phyloP scores from a whole-genome alignment of 352 stramenopile species.

The Phytophthora litchii region DNA sequence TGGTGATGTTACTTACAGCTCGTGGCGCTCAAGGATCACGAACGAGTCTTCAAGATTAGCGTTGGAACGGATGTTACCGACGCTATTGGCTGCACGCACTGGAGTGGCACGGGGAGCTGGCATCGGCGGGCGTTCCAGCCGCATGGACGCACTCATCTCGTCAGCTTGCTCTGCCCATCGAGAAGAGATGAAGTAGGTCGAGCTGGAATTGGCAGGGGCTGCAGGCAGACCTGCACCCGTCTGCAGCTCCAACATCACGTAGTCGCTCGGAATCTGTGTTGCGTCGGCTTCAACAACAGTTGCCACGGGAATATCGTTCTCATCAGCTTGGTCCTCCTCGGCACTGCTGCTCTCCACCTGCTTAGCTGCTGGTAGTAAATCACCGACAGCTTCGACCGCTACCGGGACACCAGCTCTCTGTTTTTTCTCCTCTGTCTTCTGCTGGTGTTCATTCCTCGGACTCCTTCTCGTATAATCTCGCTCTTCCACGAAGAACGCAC shows the following conservation, averaged over 20 bases:
- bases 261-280: constrained; percentile 63
- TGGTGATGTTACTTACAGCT: constrained; percentile 29
- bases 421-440: constrained; percentile 3
- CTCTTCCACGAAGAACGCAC: constrained; percentile 53
- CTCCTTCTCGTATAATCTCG: constrained; percentile 50
- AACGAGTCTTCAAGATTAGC: constrained; percentile 71
- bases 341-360: constrained; percentile 28
- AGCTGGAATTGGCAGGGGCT: constrained; percentile 36
- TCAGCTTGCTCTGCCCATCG: constrained; percentile 80
- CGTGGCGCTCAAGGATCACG: constrained; percentile 67
- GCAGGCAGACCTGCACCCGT: constrained; percentile 61
- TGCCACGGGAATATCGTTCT: constrained; percentile 58
- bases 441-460: constrained; percentile 8
- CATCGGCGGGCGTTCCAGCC: constrained; percentile 33
- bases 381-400: constrained; percentile 24
- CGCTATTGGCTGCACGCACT: constrained; percentile 12
- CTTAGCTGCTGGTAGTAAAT: constrained; percentile 32
- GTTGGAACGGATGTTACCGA: constrained; percentile 17
- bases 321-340: constrained; percentile 18
- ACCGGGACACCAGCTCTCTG: constrained; percentile 18
- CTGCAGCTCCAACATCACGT: constrained; percentile 85
- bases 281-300: constrained; percentile 49
- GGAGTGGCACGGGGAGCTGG: constrained; percentile 15
- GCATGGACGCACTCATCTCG: constrained; percentile 77
- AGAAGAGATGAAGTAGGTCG: constrained; percentile 85